Percentiles rank a stretch among this genome's conserved stretches.
Evolutionary conservation across 805 yeast species (phyloP).

Genomic region (Kodamaea sagamina): DNA sequence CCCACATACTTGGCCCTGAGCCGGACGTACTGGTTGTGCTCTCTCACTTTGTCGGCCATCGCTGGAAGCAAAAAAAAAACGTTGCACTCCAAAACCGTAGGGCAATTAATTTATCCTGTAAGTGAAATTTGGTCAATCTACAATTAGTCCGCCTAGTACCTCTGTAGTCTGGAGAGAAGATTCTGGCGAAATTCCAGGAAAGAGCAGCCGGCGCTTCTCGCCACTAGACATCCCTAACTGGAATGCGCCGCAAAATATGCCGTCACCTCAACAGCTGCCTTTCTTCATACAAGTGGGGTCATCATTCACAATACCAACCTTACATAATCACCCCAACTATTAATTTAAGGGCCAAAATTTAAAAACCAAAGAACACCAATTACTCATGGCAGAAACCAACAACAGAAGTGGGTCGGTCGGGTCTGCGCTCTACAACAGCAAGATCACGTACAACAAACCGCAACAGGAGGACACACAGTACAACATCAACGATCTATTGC

Average conservation of each 20-base stretch:
- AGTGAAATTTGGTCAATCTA: no score
- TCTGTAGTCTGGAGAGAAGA: no score
- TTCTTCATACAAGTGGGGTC: no score
- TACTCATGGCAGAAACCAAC: background rate
- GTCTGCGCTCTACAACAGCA: slow-evolving; percentile 3
- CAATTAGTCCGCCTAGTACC: no score
- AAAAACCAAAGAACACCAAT: background rate
- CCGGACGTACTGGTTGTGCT: slow-evolving; percentile 55
- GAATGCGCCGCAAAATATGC: no score
- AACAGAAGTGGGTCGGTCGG: background rate
- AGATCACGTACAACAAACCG: slow-evolving; percentile 17
- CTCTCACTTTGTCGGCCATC: slow-evolving; percentile 67
- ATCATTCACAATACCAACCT: background rate
- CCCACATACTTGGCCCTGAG: slow-evolving; percentile 68
- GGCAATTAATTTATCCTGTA: no score
- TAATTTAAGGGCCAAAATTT: slow-evolving; percentile 1
- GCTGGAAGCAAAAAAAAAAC: background rate
- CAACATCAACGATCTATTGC: slow-evolving; percentile 23
- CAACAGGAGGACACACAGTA: slow-evolving; percentile 8
- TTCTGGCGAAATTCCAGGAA: no score
- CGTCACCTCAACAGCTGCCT: no score
- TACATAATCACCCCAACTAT: background rate
- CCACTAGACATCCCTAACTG: no score
- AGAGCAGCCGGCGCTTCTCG: no score
- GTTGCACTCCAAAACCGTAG: slow-evolving; percentile 5